A percentile compares a stretch with the other conserved stretches of the same genome.
Evolutionary conservation across 140 eudicot species (phyloP).

Genomic region (Ambrosia hybrid): DNA sequence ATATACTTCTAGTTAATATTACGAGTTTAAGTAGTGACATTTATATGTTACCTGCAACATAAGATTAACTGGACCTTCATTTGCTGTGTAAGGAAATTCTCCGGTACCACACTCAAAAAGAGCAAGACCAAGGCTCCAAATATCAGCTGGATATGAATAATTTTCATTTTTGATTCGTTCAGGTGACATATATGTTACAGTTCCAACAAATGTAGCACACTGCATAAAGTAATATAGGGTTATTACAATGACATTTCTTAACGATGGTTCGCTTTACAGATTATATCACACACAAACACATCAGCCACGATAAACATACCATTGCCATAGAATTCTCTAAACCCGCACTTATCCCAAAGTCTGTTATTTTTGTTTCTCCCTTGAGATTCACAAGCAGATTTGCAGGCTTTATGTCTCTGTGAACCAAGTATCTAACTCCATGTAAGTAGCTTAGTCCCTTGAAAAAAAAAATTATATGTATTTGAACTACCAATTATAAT

Average conservation of each 20-base stretch:
- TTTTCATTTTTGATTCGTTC: conserved; percentile 90
- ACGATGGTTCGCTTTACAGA: neutral
- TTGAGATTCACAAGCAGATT: conserved; percentile 94
- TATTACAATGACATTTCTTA: conserved; percentile 27
- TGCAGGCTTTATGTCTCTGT: conserved; percentile 98
- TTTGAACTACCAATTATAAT: neutral
- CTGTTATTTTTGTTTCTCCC: conserved; percentile 97
- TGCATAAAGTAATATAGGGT: neutral
- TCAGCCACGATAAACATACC: conserved; percentile 45
- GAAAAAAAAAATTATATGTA: conserved; percentile 10
- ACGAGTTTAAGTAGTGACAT: conserved; percentile 3
- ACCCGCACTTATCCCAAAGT: conserved; percentile 98
- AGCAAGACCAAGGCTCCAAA: conserved; percentile 99
- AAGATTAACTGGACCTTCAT: conserved; percentile 94
- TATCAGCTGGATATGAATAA: conserved; percentile 98
- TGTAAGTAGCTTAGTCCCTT: conserved; percentile 91
- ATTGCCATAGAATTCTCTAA: conserved; percentile 96
- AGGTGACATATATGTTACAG: conserved; percentile 98
- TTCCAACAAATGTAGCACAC: conserved; percentile 91
- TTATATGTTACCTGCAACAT: conserved; percentile 77
- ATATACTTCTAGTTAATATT: neutral
- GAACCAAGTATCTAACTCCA: conserved; percentile 91
- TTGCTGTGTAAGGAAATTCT: conserved; percentile 93
- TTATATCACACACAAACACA: too few relatives aligned
- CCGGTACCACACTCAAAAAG: conserved; percentile 98